Evolutionary conservation across 1,284 basidiomycete species (phyloP), one percentile per base, ranked within the genome.

Genomic region (Fomitiporia mediterranea): DNA sequence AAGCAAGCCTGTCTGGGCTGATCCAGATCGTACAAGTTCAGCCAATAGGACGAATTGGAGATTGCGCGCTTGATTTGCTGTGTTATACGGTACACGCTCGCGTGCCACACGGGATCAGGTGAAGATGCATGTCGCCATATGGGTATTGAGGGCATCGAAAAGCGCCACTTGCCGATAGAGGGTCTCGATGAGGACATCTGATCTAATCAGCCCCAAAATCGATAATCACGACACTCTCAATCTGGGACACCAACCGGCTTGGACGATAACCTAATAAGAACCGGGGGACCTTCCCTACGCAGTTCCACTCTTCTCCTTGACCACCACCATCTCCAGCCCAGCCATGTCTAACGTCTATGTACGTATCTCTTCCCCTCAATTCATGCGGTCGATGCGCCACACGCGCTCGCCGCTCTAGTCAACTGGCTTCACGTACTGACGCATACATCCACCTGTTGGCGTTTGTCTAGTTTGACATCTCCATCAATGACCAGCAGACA

Each of bases 401-500:
- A 7, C 32, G 43, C 9, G 13, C 28, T n/a, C 21, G 5, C 9
- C 21, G 6, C 15, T 15, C 4, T 5, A 23, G 21, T 25, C 19
- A 27, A 30, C 13, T 39, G 15, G 21, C 1, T 28, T 7, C 47
- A 40, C n/a, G 6, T 32, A 27, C 55, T 56, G 56, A 54, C 52
- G 57, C 57, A 59, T 59, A 59, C 47, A 59, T 27, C 28, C 57
- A 44, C 38, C 27, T 21, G 37, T 38, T 38, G 17, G 43, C 34
- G 15, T n/a, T 11, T 9, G 3, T 68, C n/a, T 61, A 89, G 85
- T 95, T 97, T 67, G 91, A 97, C 67, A 75, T 94, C 63, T 74
- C 82, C 7, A 89, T 96, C 65, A 82, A 84, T 69, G 73, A 76
- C 15, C 73, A 82, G 53, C 79, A 83, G 0, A 74, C 81, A 0